A percentile compares a stretch with the other conserved stretches of the same genome.
These are phyloP conservation scores for Paragyromitra xinjiangensis DNA, from an alignment of 495 filamentous ascomycete genomes.

Conservation along the genomic window DNA sequence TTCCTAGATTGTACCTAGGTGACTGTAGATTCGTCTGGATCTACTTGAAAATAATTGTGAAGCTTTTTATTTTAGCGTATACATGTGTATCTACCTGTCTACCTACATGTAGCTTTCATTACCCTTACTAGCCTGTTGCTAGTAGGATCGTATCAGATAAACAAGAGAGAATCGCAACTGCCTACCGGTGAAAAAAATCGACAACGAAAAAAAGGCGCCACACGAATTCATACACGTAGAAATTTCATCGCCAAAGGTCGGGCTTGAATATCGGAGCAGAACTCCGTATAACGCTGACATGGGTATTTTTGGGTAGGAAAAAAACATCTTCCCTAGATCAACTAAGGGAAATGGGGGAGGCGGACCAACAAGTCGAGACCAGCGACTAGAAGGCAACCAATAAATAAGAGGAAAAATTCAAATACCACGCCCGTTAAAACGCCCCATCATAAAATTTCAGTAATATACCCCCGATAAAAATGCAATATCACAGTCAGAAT, in stretches of 20 bases:
- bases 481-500: not conserved
- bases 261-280: not conserved
- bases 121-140: not conserved
- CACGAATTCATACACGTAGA: constrained; percentile 3
- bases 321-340: constrained; percentile 5
- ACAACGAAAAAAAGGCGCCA: not conserved
- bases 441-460: constrained; percentile 19
- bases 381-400: not conserved
- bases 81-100: not conserved
- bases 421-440: constrained; percentile 13
- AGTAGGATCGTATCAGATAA: not conserved
- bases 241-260: not conserved
- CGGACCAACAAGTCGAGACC: not conserved
- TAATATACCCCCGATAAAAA: constrained; percentile 18
- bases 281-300: not conserved
- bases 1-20: not conserved
- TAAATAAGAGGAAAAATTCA: constrained; percentile 3
- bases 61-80: constrained; percentile 1
- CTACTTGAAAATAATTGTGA: not conserved
- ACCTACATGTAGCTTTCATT: not conserved
- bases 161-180: not conserved
- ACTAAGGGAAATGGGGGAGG: not conserved
- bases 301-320: not conserved
- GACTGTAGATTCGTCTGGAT: not conserved
- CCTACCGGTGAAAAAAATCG: not conserved